Evolutionary conservation across 2,329 filamentous ascomycete genomes (phyloP).

Genomic region (Epichloe glyceriae): DNA sequence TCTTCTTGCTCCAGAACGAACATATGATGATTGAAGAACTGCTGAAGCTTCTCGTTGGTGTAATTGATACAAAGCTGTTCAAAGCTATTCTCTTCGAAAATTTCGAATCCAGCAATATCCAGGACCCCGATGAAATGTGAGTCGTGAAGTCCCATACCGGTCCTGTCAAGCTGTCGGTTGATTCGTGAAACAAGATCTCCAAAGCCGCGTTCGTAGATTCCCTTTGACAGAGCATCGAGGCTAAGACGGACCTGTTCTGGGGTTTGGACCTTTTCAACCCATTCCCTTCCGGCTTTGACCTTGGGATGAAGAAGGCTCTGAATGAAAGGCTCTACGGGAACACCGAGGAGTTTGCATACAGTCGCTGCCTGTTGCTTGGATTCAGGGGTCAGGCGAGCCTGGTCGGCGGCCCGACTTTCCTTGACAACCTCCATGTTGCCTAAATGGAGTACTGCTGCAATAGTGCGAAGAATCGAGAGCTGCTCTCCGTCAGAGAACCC

Average conservation of each 20-base stretch:
- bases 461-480: conserved; percentile 65
- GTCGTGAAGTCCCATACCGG: conserved; percentile 70
- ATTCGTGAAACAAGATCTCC: conserved; percentile 85
- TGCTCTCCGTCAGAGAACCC: conserved; percentile 82
- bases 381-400: conserved; percentile 69
- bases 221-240: conserved; percentile 85
- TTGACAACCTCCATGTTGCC: conserved; percentile 85
- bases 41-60: conserved; percentile 96
- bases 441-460: conserved; percentile 84
- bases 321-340: conserved; percentile 72
- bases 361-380: conserved; percentile 62
- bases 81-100: conserved; percentile 97
- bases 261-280: conserved; percentile 97
- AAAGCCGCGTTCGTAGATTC: conserved; percentile 94
- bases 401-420: conserved; percentile 81
- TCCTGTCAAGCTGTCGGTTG: conserved; percentile 83
- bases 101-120: conserved; percentile 98
- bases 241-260: conserved; percentile 88
- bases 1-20: conserved; percentile 98
- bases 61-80: conserved; percentile 99
- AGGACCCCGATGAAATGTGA: conserved; percentile 94
- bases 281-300: conserved; percentile 91
- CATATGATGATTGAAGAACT: conserved; percentile 99
- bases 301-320: conserved; percentile 82
- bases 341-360: conserved; percentile 74